These are phyloP conservation scores for Backusella parvicylindrica DNA, from an alignment of 192 early-diverging fungal genomes.

Conservation along the genomic window DNA sequence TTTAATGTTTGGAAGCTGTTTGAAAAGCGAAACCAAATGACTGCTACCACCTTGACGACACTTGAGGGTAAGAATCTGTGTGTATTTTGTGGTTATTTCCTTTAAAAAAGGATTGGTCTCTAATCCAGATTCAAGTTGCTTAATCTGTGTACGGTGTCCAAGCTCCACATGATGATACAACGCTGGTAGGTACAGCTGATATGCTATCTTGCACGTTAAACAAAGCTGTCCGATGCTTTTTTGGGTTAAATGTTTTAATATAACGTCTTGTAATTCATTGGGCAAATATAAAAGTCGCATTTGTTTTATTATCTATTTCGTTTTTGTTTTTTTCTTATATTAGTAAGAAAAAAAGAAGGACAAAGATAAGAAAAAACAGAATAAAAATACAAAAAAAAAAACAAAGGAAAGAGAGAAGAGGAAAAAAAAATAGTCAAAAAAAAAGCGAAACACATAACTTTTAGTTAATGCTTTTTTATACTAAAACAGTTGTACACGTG, in stretches of 20 bases:
- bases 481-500: neutral
- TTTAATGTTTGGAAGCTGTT: neutral
- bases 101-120: neutral
- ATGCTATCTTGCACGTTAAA: neutral
- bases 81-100: neutral
- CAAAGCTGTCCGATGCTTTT: slow-evolving; percentile 1
- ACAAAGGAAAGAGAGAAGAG: neutral
- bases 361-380: neutral
- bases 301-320: neutral
- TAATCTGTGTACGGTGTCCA: neutral
- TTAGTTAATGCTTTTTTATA: neutral
- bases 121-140: slow-evolving; percentile 1
- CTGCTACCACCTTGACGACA: neutral
- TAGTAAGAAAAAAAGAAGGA: neutral
- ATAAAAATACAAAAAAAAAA: neutral
- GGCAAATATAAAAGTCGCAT: slow-evolving; percentile 8
- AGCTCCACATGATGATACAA: slow-evolving; percentile 10
- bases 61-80: slow-evolving; percentile 1
- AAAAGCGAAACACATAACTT: neutral
- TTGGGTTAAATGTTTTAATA: neutral
- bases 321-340: neutral
- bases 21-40: neutral
- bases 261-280: neutral
- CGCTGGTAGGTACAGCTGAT: neutral
- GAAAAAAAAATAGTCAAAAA: neutral